Conservation (phyloP, 148 eudicot species). For the Silene uniflora region DNA sequence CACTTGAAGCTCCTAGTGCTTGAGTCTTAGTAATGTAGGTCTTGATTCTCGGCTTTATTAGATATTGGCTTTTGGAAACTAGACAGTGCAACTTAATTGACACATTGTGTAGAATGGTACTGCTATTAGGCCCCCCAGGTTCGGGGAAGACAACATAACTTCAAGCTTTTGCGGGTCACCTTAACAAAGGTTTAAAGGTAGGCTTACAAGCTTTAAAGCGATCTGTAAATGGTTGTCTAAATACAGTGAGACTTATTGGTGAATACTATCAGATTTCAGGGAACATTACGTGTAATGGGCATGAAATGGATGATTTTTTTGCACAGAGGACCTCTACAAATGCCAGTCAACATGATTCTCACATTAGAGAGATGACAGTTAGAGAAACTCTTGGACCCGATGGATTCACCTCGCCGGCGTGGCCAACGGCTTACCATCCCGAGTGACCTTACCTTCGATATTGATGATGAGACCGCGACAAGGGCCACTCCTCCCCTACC, state of each 20-base stretch:
- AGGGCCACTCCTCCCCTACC: no score
- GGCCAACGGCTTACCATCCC: no score
- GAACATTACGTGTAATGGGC: conserved; percentile 25
- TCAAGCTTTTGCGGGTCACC: conserved; percentile 59
- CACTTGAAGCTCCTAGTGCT: background rate
- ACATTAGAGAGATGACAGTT: conserved; percentile 28
- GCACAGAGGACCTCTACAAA: conserved; percentile 26
- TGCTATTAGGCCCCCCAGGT: no score
- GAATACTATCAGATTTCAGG: conserved; percentile 21
- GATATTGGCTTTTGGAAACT: background rate
- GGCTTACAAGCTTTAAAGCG: no score
- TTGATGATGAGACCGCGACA: no score
- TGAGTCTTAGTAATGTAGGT: background rate
- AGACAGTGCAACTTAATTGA: no score
- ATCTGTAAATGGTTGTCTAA: background rate
- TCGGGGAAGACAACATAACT: no score
- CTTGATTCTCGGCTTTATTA: background rate
- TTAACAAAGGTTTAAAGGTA: conserved; percentile 38
- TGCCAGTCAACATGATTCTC: conserved; percentile 30
- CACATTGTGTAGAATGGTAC: conserved; percentile 42
- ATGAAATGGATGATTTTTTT: conserved; percentile 26
- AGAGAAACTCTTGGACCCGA: conserved; percentile 28
- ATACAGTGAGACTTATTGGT: background rate
- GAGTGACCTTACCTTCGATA: no score
- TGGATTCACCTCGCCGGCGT: no score